Base-by-base conservation (phyloP, 305 asterid genomes). In the Fraxinus floribunda region DNA sequence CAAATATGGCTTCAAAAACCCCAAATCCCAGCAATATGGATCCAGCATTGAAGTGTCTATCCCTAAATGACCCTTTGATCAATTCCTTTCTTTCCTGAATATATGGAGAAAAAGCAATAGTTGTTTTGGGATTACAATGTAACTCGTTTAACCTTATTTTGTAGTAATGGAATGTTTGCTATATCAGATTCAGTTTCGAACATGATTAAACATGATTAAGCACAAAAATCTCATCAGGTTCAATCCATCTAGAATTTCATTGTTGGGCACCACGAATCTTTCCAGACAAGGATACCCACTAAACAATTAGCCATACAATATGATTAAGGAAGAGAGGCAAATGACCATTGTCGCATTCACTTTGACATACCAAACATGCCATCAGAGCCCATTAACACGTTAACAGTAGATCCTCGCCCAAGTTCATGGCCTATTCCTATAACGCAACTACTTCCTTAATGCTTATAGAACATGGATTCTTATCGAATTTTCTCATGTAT, bases 41-140 rank as follows among this genome's bases (percentile, higher is more conserved):
- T 60, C 99, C 99, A 41, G 98, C 97, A 84, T 93, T 92, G 89
- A 87, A 93, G 90, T 95, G 99, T 66, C 86, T 95, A 62, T 95
- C 99, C 88, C 89, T 91, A 84, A 88, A 95, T 20, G 96, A 90
- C 18, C 99, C 99, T 84, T 94, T 95, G 79, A 95, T 87, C 81
- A 94, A 84, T 87, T 85, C 95, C 86, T 94, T 95, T 38, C 99
- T 88, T 88, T 95, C 97, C 99, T 95, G 92, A 74, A 46, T 72
- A 3, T 5, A 26, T 32, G 77, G 44, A 46, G 13, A 55, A 76
- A 26, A 75, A 9, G 57, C 35, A 68, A 84, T 9, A 64, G 34
- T 78, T 78, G 15, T 81, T 24, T 57, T 9, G 36, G 32, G 55
- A 64, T 18, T 30, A 7, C 70, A 60, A 60, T 20, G 26, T 20